These are phyloP conservation scores for Biancaea sappan DNA, from an alignment of 306 rosid genomes.

Conservation along the genomic window DNA sequence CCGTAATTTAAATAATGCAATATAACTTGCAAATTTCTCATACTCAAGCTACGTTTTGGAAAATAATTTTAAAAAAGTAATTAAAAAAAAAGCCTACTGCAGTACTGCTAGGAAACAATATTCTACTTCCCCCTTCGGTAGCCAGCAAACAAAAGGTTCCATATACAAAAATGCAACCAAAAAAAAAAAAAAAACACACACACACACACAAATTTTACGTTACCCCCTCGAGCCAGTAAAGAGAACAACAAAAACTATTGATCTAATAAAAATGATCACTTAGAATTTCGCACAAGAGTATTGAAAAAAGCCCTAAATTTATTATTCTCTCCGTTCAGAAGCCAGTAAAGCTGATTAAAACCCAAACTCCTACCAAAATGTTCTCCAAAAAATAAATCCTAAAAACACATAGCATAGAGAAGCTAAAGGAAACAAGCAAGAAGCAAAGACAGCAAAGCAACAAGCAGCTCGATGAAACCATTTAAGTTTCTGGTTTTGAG, in stretches of 20 bases:
- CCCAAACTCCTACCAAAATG: background rate
- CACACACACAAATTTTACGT: too few species aligned
- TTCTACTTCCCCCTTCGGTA: background rate
- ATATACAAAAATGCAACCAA: background rate
- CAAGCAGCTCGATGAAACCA: conserved; percentile 23
- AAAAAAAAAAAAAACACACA: too few species aligned
- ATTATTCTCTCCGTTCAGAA: conserved; percentile 20
- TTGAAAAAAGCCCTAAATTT: conserved; percentile 21
- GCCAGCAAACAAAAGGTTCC: background rate
- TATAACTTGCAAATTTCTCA: background rate
- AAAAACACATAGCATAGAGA: conserved; percentile 7
- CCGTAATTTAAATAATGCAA: background rate
- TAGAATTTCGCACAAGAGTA: background rate
- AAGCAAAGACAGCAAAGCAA: conserved; percentile 15
- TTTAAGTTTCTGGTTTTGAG: background rate
- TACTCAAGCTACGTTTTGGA: background rate
- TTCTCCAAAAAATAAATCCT: background rate
- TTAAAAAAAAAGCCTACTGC: too few species aligned
- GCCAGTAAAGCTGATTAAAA: conserved; percentile 17
- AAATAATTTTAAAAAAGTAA: background rate
- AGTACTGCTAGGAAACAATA: background rate
- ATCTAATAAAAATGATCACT: too few species aligned
- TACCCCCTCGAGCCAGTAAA: background rate
- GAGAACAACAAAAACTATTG: background rate
- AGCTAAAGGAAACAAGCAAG: background rate